Conservation (phyloP, 2,329 filamentous ascomycete genomes). For the Fusarium napiforme region DNA sequence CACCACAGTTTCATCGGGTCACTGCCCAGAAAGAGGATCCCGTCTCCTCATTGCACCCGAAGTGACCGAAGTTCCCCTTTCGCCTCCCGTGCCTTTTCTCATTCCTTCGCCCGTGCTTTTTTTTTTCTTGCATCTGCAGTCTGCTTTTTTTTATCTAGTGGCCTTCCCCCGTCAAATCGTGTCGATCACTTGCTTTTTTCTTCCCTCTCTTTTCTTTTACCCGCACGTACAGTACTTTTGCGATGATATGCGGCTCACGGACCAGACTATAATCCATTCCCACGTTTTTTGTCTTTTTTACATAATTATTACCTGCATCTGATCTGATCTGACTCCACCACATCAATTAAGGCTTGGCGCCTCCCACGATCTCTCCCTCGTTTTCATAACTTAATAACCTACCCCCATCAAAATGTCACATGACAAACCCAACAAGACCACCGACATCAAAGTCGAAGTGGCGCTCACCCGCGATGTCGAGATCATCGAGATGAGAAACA, state of each 20-base stretch:
- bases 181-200: constrained; percentile 17
- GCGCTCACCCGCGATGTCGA: constrained; percentile 33
- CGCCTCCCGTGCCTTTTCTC: not conserved
- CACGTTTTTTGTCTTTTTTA: constrained; percentile 6
- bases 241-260: constrained; percentile 20
- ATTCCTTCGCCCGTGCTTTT: not conserved
- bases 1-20: not conserved
- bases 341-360: constrained; percentile 8
- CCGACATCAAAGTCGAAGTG: constrained; percentile 35
- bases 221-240: not conserved
- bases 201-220: not conserved
- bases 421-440: constrained; percentile 29
- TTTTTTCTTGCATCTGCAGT: not conserved
- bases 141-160: constrained; percentile 6
- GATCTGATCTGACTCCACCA: constrained; percentile 12
- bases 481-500: constrained; percentile 29
- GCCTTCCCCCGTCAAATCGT: not conserved
- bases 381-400: constrained; percentile 4
- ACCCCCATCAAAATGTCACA: constrained; percentile 18
- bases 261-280: constrained; percentile 8
- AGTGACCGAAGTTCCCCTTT: constrained; percentile 2
- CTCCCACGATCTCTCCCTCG: not conserved
- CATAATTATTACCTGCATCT: constrained; percentile 21
- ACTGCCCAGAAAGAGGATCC: constrained; percentile 2
- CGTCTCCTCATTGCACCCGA: constrained; percentile 14